Conservation (phyloP, 179 eudicot genomes). For the Beta corolliflora region DNA sequence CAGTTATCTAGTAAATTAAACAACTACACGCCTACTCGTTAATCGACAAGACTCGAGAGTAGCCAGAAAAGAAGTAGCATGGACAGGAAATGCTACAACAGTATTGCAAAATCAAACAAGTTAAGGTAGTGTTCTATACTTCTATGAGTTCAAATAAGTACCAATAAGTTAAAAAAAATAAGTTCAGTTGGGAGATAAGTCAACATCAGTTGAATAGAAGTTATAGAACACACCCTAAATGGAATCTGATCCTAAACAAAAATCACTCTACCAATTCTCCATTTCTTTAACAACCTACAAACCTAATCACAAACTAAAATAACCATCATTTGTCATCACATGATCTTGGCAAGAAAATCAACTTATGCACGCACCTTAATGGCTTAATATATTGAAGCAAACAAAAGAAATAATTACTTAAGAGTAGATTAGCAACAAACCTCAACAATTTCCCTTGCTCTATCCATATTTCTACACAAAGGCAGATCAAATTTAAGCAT, state of each 20-base stretch:
- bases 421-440: slow-evolving; percentile 31
- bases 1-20: background rate
- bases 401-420: background rate
- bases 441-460: slow-evolving; percentile 90
- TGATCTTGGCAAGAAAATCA: background rate
- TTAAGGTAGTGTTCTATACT: no score
- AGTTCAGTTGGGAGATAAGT: no score
- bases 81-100: background rate
- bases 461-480: slow-evolving; percentile 56
- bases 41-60: no score
- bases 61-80: background rate
- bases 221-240: no score
- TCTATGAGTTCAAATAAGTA: no score
- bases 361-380: background rate
- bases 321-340: background rate
- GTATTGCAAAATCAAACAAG: no score
- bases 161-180: no score
- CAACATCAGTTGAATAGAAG: no score
- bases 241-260: background rate
- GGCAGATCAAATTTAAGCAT: slow-evolving; percentile 85
- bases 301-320: slow-evolving; percentile 1
- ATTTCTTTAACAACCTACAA: background rate
- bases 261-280: background rate
- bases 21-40: background rate
- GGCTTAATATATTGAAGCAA: background rate